Evolutionary conservation across 805 yeast species (phyloP).

Genomic region (Lipomyces yamanashiensis): DNA sequence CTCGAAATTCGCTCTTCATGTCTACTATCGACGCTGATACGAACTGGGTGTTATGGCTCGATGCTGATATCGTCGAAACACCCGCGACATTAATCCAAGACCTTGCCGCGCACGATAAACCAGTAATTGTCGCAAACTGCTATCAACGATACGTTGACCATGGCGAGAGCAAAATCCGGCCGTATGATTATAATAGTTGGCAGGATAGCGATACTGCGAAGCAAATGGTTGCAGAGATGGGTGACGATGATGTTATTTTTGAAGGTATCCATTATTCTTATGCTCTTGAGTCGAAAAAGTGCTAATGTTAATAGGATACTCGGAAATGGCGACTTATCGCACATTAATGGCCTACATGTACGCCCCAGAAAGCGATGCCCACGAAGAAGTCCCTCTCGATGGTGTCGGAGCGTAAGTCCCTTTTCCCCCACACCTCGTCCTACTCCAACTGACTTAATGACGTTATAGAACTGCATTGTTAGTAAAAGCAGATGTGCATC

Average conservation of each 20-base stretch:
- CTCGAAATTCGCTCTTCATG: conserved; percentile 87
- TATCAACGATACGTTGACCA: conserved; percentile 78
- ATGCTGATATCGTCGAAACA: conserved; percentile 90
- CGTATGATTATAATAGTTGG: conserved; percentile 98
- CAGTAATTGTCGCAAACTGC: conserved; percentile 90
- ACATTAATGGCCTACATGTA: conserved; percentile 91
- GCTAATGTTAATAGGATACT: conserved; percentile 49
- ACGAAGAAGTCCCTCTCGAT: conserved; percentile 80
- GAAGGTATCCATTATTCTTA: conserved; percentile 64
- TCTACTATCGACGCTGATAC: conserved; percentile 88
- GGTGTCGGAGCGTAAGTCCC: conserved; percentile 78
- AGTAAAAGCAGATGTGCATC: conserved; percentile 96
- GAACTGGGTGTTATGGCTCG: conserved; percentile 96
- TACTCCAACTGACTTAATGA: neutral
- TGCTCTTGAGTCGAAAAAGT: neutral
- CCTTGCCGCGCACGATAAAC: conserved; percentile 79
- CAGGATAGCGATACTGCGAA: conserved; percentile 69
- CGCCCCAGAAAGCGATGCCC: conserved; percentile 61
- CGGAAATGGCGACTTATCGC: conserved; percentile 91
- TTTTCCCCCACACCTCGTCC: neutral
- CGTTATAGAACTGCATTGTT: conserved; percentile 75
- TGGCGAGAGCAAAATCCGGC: conserved; percentile 66
- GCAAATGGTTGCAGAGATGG: conserved; percentile 69
- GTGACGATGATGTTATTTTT: conserved; percentile 88
- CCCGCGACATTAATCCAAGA: conserved; percentile 85